These are phyloP conservation scores for Gloeostereum incarnatum DNA, from an alignment of 768 basidiomycete species.

Conservation along the genomic window DNA sequence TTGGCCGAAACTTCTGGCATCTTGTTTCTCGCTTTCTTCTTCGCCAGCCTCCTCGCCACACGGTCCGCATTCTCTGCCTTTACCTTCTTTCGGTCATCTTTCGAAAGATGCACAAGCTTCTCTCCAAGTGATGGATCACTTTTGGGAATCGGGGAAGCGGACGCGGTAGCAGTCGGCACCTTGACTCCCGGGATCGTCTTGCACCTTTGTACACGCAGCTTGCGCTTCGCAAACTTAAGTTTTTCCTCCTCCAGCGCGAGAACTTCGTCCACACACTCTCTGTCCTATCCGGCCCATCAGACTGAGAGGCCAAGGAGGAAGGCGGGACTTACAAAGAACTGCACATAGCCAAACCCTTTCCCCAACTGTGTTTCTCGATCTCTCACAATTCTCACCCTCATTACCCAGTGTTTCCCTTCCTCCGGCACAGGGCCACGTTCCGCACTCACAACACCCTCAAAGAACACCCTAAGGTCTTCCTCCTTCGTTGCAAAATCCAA, in stretches of 20 bases:
- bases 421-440: slow-evolving; percentile 55
- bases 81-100: slow-evolving; percentile 76
- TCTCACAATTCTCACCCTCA: slow-evolving; percentile 77
- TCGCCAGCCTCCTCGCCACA: slow-evolving; percentile 75
- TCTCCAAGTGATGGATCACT: slow-evolving; percentile 80
- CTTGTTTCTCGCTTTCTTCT: slow-evolving; percentile 70
- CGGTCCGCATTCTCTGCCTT: slow-evolving; percentile 79
- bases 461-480: slow-evolving; percentile 80
- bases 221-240: slow-evolving; percentile 90
- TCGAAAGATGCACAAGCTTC: slow-evolving; percentile 66
- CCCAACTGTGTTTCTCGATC: slow-evolving; percentile 91
- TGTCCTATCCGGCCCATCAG: slow-evolving; percentile 46
- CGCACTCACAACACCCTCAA: slow-evolving; percentile 64
- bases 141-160: slow-evolving; percentile 40
- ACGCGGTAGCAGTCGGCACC: slow-evolving; percentile 6
- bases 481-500: slow-evolving; percentile 90
- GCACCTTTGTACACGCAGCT: slow-evolving; percentile 84
- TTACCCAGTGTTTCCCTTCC: slow-evolving; percentile 51
- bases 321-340: slow-evolving; percentile 57
- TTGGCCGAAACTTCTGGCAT: slow-evolving; percentile 30
- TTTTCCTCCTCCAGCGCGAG: slow-evolving; percentile 69
- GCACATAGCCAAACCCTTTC: slow-evolving; percentile 92
- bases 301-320: not conserved
- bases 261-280: slow-evolving; percentile 87
- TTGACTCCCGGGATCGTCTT: slow-evolving; percentile 51